Conservation (phyloP, 2,329 filamentous ascomycete species). For the Penicillium sp. region DNA sequence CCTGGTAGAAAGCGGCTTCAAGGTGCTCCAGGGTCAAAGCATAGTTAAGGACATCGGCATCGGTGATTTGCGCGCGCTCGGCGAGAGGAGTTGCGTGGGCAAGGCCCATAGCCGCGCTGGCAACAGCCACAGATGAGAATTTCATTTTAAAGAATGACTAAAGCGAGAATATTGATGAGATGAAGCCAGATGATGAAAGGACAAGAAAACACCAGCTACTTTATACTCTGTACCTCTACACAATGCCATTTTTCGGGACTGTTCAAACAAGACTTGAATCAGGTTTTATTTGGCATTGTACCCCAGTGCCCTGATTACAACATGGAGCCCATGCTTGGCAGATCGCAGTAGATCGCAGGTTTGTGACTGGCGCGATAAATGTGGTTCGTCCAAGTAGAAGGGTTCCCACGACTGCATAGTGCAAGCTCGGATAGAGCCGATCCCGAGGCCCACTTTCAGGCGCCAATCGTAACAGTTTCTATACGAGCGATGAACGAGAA, state of each 20-base stretch:
- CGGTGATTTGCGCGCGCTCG: not conserved
- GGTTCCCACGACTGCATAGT: not conserved
- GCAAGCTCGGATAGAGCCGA: not conserved
- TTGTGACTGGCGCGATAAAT: not conserved
- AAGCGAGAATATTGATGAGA: not conserved
- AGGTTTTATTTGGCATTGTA: not conserved
- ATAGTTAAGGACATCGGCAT: slow-evolving; percentile 21
- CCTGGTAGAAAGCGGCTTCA: slow-evolving; percentile 60
- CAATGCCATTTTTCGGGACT: not conserved
- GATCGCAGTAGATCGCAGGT: not conserved
- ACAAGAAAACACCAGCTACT: not conserved
- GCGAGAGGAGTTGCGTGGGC: not conserved
- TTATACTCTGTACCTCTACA: not conserved
- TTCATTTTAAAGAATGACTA: not conserved
- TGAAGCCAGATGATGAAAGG: not conserved
- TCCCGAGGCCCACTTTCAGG: not conserved
- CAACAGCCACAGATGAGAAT: not conserved
- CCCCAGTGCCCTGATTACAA: not conserved
- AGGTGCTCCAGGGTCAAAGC: slow-evolving; percentile 49
- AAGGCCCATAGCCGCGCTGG: not conserved
- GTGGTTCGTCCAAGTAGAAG: not conserved
- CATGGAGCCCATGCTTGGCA: not conserved
- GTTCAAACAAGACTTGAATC: not conserved
- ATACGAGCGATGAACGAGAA: not conserved
- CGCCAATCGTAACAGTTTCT: not conserved